Percentiles rank a stretch among this genome's conserved stretches.
These are phyloP conservation scores for Neopestalotiopsis clavispora DNA, from an alignment of 2,329 filamentous ascomycete species.

Conservation along the genomic window DNA sequence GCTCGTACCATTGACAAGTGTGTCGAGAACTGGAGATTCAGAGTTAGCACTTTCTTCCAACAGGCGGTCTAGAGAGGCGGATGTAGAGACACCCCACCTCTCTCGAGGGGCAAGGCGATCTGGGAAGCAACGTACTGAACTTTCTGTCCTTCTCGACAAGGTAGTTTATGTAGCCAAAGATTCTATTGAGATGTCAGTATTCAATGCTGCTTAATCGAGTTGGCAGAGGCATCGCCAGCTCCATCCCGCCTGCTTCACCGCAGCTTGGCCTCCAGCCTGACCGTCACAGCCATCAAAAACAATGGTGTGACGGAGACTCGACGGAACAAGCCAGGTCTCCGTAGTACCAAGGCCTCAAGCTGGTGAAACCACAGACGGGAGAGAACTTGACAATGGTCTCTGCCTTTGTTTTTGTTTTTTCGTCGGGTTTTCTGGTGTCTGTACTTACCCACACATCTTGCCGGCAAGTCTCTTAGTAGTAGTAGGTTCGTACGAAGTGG, in stretches of 20 bases:
- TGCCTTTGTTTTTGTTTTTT: background rate
- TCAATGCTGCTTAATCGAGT: background rate
- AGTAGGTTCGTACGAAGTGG: conserved; percentile 2
- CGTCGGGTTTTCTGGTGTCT: background rate
- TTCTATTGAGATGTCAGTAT: conserved; percentile 37
- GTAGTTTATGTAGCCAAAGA: conserved; percentile 99
- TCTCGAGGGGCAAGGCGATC: background rate
- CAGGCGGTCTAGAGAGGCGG: background rate
- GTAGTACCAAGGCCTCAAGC: background rate
- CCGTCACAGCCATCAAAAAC: background rate
- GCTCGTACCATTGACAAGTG: conserved; percentile 86
- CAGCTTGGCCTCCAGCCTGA: background rate
- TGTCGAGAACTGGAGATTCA: conserved; percentile 69
- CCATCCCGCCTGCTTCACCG: background rate
- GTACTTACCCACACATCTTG: conserved; percentile 16
- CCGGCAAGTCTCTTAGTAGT: conserved; percentile 6
- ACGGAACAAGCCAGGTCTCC: background rate
- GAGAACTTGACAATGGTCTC: background rate
- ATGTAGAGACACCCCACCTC: background rate
- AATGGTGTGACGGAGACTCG: background rate
- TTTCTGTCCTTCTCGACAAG: conserved; percentile 98
- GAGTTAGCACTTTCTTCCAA: background rate
- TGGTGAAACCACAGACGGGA: conserved; percentile 7
- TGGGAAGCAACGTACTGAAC: conserved; percentile 56
- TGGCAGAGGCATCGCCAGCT: background rate